Base-by-base conservation (phyloP, 305 asterid species). In the Rubia peregrina region DNA sequence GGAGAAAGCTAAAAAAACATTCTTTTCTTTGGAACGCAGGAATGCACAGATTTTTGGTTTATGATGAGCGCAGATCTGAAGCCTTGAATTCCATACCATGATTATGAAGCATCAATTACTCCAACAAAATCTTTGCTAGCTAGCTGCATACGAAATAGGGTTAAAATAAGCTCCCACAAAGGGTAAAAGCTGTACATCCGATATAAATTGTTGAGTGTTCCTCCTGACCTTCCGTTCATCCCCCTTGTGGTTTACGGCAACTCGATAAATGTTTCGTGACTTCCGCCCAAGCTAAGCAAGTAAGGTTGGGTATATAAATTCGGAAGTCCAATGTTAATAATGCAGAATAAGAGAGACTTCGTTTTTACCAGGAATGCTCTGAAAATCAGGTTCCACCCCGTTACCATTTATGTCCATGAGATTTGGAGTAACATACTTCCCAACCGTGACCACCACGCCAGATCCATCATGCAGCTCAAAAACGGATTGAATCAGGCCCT, bases 391-490 rank as follows among this genome's bases (percentile, higher is more conserved):
- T 61, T 91, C 96, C 69, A 94, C 78, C 51, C 99, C 99, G 36
- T 89, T 89, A 73, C 96, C 94, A 62, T 94, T 94, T 43, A 94
- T 94, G 85, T 94, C 97, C 85, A 77, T 71, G 79, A 84, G 96
- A 72, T 87, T 88, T 62, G 99, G 98, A 0, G 99, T 91, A 71
- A 87, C 99, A 75, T 94, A 94, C 86, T 91, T 94, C 80, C 98
- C 98, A 65, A 94, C 80, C 26, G 99, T 94, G 80, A 94, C 96
- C 68, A 87, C 98, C 73, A 94, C 78, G 2, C 99, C 99, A 22
- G 99, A 94, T 48, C 99, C 99, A 76, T 94, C 98, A n/a, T 82
- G 89, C 56, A 94, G 97, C 90, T 94, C 99, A 19, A 91, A 94
- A 10, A 94, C 98, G 10, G 98, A 91, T 83, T 94, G 99, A 78